Conservation (phyloP, 176 grass and related monocot species). For the Carex parvula region DNA sequence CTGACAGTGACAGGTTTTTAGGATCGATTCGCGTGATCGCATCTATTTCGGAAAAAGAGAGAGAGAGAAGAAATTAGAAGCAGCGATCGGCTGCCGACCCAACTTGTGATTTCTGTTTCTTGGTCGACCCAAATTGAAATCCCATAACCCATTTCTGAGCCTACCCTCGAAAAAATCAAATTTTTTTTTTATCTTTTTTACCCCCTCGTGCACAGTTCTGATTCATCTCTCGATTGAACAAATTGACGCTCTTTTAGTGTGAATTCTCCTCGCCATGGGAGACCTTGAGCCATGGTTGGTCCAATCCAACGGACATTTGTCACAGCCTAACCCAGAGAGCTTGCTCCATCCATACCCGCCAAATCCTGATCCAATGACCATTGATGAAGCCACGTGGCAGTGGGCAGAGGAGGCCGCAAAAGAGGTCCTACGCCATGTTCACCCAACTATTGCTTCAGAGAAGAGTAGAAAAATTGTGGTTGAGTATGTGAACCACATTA, state of each 20-base stretch:
- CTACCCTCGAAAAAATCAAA: background rate
- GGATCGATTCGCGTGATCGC: too few species aligned
- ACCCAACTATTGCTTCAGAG: constrained; percentile 67
- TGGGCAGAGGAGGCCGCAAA: constrained; percentile 57
- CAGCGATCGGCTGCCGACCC: too few species aligned
- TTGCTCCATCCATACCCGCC: constrained; percentile 5
- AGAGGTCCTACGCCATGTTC: constrained; percentile 50
- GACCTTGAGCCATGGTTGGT: constrained; percentile 51
- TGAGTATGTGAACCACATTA: constrained; percentile 57
- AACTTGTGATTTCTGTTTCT: background rate
- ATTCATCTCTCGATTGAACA: background rate
- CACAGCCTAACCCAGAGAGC: constrained; percentile 13
- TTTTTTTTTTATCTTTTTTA: background rate
- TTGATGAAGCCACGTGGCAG: constrained; percentile 42
- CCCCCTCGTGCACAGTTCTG: background rate
- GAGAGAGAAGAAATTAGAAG: too few species aligned
- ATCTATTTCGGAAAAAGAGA: too few species aligned
- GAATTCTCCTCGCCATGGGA: constrained; percentile 44
- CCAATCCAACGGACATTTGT: constrained; percentile 28
- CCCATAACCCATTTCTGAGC: constrained; percentile 1
- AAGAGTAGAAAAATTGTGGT: constrained; percentile 56
- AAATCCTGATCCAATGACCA: constrained; percentile 48
- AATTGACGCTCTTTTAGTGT: constrained; percentile 7
- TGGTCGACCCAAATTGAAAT: background rate
- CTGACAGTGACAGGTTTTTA: too few species aligned